These are phyloP conservation scores for Rhodotorula sp. DNA, from an alignment of 1,284 basidiomycete genomes.

Conservation along the genomic window DNA sequence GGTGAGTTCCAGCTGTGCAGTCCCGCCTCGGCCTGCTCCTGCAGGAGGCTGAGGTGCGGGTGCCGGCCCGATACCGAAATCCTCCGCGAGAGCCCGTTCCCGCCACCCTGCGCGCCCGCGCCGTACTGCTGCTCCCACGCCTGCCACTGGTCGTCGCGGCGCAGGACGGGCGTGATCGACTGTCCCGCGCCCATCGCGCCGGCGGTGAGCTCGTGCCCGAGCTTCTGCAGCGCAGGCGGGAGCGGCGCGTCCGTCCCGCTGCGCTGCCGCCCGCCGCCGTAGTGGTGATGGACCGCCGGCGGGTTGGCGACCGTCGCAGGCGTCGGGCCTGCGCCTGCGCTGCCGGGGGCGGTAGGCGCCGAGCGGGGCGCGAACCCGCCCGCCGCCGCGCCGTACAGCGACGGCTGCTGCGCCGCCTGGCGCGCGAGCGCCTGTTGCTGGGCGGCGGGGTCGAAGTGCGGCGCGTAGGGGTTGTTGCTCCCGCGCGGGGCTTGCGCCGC, in stretches of 20 bases:
- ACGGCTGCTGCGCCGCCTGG: constrained; percentile 19
- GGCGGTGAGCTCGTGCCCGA: constrained; percentile 47
- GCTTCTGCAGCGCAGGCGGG: constrained; percentile 72
- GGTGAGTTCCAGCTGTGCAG: constrained; percentile 54
- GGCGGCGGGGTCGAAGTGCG: constrained; percentile 50
- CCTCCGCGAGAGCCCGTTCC: constrained; percentile 60
- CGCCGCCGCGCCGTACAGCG: constrained; percentile 24
- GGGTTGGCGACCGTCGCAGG: constrained; percentile 37
- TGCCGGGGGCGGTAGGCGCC: background rate
- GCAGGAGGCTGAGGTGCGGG: constrained; percentile 81
- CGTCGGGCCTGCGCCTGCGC: constrained; percentile 10
- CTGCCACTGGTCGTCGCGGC: constrained; percentile 42
- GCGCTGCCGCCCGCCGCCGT: constrained; percentile 56
- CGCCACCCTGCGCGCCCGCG: background rate
- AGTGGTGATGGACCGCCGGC: constrained; percentile 50
- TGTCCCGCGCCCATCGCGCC: constrained; percentile 26
- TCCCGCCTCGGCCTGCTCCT: constrained; percentile 62
- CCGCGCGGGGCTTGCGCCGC: background rate
- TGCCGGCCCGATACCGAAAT: constrained; percentile 71
- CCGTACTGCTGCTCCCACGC: constrained; percentile 37
- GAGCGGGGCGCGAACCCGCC: constrained; percentile 13
- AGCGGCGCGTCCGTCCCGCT: constrained; percentile 91
- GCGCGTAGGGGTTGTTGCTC: constrained; percentile 17
- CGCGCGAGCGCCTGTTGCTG: constrained; percentile 16
- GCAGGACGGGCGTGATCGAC: constrained; percentile 38